Evolutionary conservation across 1,284 basidiomycete genomes (phyloP), one percentile per base, ranked within the genome.

Genomic region (Fistulina hepatica): DNA sequence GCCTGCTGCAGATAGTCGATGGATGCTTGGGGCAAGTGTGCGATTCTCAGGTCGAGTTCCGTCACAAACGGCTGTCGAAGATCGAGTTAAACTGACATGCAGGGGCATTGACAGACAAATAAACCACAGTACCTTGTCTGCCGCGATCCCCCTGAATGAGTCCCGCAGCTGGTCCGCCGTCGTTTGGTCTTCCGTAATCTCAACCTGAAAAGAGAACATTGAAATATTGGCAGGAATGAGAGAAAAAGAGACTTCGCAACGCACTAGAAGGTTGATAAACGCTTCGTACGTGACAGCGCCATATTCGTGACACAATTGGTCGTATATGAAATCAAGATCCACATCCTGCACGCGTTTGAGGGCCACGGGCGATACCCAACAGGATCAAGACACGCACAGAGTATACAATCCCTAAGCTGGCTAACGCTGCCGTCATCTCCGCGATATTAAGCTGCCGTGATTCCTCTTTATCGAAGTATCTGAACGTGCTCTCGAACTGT

Each of bases 401-500:
- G 56, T 92, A 97, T 15, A 93, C 84, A 42, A 98, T 90, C 1
- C 94, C 93, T 33, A 97, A 65, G 61, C 88, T 92, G 2, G 94
- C 93, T 13, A 98, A 69, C 0, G 94, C 94, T 10, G 90, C 90
- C 12, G 81, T 77, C 69, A 97, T 84, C 59, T 97, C 91, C 2
- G 86, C 73, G 39, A 84, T 62, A 40, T 74, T 78, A 23, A 98
- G 73, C 0, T 83, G 89, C 57, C 97, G 95, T 33, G 81, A 78
- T 49, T 88, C 84, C 51, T 97, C 91, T 48, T 81, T 81, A 59
- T 97, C 93, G 54, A 98, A 98, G 62, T 97, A 93, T 41, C 94
- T 77, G 75, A 97, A 98, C 2, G 93, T 95, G 52, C 82, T 80
- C 57, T 97, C 93, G 49, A 97, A 97, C 55, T 97, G 93, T 58